These are phyloP conservation scores for Sugiyamaella boreocaroliniensis DNA, from an alignment of 805 yeast species.

Conservation along the genomic window DNA sequence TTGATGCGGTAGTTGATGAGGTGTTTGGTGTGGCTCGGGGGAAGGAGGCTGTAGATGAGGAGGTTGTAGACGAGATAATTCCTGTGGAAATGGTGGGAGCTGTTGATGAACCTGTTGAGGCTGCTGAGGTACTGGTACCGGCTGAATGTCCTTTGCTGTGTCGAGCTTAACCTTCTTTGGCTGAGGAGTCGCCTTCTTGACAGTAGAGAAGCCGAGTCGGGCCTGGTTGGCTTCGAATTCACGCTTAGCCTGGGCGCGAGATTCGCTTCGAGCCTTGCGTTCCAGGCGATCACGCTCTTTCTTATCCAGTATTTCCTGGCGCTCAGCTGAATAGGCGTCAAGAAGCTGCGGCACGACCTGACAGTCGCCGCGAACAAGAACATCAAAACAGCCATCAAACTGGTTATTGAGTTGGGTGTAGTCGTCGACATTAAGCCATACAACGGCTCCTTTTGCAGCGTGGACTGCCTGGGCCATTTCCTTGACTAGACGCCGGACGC, in stretches of 20 bases:
- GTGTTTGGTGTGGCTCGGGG: no score
- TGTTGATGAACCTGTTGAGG: background rate
- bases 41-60: no score
- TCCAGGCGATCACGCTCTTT: constrained; percentile 16
- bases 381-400: constrained; percentile 50
- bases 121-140: no score
- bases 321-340: constrained; percentile 23
- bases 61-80: no score
- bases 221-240: constrained; percentile 1
- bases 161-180: background rate
- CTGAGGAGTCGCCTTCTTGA: background rate
- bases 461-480: constrained; percentile 55
- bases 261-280: constrained; percentile 8
- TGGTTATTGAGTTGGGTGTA: constrained; percentile 40
- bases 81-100: no score
- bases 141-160: no score
- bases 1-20: no score
- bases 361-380: constrained; percentile 60
- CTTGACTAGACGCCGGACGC: constrained; percentile 54
- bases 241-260: background rate
- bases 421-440: constrained; percentile 55
- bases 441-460: constrained; percentile 49
- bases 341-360: constrained; percentile 43
- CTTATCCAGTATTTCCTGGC: constrained; percentile 21
- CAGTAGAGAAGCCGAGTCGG: background rate